Percentiles rank a stretch among this genome's conserved stretches.
Evolutionary conservation across 2,329 filamentous ascomycete genomes (phyloP).

Genomic region (Aspergillus caelatus): DNA sequence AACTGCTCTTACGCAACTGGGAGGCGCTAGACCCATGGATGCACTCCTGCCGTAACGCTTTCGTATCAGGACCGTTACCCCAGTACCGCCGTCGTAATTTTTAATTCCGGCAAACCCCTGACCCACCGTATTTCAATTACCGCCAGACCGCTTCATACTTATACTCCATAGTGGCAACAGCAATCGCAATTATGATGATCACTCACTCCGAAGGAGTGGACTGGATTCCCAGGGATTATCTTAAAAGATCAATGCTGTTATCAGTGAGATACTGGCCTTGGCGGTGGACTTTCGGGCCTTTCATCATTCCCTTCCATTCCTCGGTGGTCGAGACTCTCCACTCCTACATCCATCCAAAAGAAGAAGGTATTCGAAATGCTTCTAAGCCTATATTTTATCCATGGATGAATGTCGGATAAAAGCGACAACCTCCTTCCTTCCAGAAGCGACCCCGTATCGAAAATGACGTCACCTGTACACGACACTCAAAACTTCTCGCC

Average conservation of each 20-base stretch:
- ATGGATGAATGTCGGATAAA: slow-evolving; percentile 2
- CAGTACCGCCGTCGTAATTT: neutral
- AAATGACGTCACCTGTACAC: neutral
- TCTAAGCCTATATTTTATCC: neutral
- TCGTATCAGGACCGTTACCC: neutral
- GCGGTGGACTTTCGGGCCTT: neutral
- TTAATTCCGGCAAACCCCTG: neutral
- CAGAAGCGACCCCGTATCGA: neutral
- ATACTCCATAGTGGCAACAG: slow-evolving; percentile 5
- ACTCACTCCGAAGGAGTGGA: neutral
- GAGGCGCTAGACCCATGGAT: slow-evolving; percentile 17
- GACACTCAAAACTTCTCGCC: neutral
- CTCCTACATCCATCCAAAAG: neutral
- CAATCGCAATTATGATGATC: neutral
- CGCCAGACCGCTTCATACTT: neutral
- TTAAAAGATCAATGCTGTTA: neutral
- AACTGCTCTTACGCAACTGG: slow-evolving; percentile 29
- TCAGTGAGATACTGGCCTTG: neutral
- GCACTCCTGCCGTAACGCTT: neutral
- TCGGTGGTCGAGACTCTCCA: neutral
- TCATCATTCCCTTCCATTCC: neutral
- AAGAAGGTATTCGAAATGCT: too few species aligned
- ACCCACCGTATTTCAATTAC: neutral
- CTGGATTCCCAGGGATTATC: neutral
- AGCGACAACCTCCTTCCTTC: neutral